Percentiles rank a stretch among this genome's conserved stretches.
Conservation (phyloP, 495 filamentous ascomycete genomes). For the Hypoxylon crocopeplum region DNA sequence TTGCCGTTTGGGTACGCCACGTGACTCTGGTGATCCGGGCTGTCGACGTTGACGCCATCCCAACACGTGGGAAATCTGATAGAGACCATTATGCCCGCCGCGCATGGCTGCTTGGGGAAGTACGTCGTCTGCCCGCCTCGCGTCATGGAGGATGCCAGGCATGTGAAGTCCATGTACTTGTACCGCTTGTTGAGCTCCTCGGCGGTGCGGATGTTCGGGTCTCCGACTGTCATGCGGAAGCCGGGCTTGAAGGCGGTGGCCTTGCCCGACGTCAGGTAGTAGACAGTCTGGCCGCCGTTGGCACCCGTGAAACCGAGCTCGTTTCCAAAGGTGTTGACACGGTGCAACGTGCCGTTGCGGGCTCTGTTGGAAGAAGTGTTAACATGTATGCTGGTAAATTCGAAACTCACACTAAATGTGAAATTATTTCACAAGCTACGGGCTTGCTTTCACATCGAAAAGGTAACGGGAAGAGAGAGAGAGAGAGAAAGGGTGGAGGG, state of each 20-base stretch:
- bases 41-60: slow-evolving; percentile 51
- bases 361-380: slow-evolving; percentile 35
- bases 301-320: slow-evolving; percentile 48
- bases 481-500: neutral
- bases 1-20: slow-evolving; percentile 55
- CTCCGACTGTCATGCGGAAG: slow-evolving; percentile 56
- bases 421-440: no score
- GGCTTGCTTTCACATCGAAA: no score
- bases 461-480: neutral
- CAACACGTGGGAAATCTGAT: slow-evolving; percentile 51
- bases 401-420: no score
- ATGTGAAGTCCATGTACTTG: slow-evolving; percentile 50
- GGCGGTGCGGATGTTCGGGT: slow-evolving; percentile 47
- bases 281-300: slow-evolving; percentile 51
- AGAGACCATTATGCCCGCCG: slow-evolving; percentile 50
- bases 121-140: slow-evolving; percentile 48
- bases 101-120: slow-evolving; percentile 43
- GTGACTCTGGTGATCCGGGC: slow-evolving; percentile 53
- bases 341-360: slow-evolving; percentile 51
- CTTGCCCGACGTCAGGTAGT: slow-evolving; percentile 49
- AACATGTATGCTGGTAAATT: slow-evolving; percentile 6
- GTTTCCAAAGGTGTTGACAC: slow-evolving; percentile 51
- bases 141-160: slow-evolving; percentile 46
- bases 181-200: slow-evolving; percentile 50
- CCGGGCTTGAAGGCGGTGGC: slow-evolving; percentile 52